Conservation (phyloP, 2,329 filamentous ascomycete genomes). For the Diatrype stigma region DNA sequence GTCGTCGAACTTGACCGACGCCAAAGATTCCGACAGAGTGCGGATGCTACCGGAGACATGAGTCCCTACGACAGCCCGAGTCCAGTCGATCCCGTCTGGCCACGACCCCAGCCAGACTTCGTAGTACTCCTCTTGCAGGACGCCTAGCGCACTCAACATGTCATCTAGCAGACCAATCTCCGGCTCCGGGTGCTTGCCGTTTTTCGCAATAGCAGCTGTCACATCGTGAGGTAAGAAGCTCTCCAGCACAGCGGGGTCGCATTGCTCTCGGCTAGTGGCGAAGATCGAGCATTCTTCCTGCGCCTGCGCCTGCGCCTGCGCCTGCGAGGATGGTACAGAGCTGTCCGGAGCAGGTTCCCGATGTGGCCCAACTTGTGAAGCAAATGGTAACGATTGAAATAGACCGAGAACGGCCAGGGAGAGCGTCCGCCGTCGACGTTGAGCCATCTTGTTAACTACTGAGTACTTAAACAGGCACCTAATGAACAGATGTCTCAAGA, state of each 20-base stretch:
- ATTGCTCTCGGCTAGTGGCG: constrained; percentile 12
- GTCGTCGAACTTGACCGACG: constrained; percentile 26
- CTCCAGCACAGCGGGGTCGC: constrained; percentile 19
- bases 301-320: neutral
- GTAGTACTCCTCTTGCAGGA: constrained; percentile 78
- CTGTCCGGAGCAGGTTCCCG: neutral
- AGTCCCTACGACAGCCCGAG: constrained; percentile 77
- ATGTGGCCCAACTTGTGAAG: neutral
- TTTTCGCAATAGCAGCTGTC: constrained; percentile 1
- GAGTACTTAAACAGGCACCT: no score
- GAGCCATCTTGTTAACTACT: neutral
- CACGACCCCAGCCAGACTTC: constrained; percentile 73
- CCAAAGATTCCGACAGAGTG: constrained; percentile 62
- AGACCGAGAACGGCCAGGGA: neutral
- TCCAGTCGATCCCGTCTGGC: constrained; percentile 90
- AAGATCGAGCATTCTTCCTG: constrained; percentile 21
- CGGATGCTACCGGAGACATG: constrained; percentile 69
- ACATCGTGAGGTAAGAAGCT: constrained; percentile 19
- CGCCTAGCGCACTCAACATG: constrained; percentile 61
- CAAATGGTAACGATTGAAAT: neutral
- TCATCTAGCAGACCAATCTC: constrained; percentile 36
- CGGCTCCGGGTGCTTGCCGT: constrained; percentile 7
- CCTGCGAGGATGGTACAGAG: neutral
- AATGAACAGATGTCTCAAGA: neutral
- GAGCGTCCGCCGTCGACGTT: neutral